Evolutionary conservation across 2,329 filamentous ascomycete genomes (phyloP).

Genomic region (Myotisia sp.): DNA sequence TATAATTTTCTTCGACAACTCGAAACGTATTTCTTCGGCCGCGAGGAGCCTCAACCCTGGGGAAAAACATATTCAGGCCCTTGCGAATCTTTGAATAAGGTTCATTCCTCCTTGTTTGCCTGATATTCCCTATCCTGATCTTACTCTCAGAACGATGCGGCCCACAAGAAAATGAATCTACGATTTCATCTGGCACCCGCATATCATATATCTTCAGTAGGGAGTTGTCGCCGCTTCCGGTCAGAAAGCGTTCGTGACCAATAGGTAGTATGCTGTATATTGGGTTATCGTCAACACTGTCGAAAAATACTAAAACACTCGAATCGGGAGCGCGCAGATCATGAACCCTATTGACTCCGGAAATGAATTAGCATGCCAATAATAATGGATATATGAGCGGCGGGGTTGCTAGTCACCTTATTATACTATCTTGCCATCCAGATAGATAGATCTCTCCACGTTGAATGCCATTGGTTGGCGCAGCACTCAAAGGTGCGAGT

Average conservation of each 20-base stretch:
- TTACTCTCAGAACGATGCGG: no score
- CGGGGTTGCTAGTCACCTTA: conserved; percentile 21
- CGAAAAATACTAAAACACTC: conserved; percentile 38
- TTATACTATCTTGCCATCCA: conserved; percentile 45
- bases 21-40: no score
- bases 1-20: no score
- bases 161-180: no score
- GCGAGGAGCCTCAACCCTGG: no score
- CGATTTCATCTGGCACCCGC: no score
- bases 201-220: conserved; percentile 50
- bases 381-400: neutral
- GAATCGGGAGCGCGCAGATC: conserved; percentile 41
- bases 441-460: conserved; percentile 42
- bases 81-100: no score
- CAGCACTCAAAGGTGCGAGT: conserved; percentile 23
- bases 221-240: conserved; percentile 42
- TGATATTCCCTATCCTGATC: no score
- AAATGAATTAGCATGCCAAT: neutral
- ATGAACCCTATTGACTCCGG: conserved; percentile 38
- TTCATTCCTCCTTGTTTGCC: no score
- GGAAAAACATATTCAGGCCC: no score
- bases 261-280: conserved; percentile 46
- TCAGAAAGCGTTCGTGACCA: conserved; percentile 43
- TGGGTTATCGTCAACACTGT: conserved; percentile 43
- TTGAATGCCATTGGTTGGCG: conserved; percentile 15